phyloP scores from a whole-genome alignment of 106 monocot species.

The Platanthera zijinensis region DNA sequence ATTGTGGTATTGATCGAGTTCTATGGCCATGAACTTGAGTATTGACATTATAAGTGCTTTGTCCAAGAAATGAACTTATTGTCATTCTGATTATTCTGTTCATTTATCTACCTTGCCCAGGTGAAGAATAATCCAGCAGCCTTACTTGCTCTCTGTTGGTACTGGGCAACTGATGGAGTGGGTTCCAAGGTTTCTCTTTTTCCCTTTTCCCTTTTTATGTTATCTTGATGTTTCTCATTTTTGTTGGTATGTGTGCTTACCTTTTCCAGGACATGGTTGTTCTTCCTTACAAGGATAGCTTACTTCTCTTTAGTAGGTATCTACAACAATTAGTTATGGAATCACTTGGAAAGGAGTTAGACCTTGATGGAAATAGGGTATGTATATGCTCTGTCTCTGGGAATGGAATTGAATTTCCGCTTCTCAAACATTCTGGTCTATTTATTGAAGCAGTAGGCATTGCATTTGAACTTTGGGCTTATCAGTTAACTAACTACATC shows the following conservation, averaged over 20 bases:
- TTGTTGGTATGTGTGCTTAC: constrained; percentile 2
- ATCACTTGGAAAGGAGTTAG: constrained; percentile 96
- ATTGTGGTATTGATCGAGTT: constrained; percentile 54
- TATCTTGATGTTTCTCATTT: neutral
- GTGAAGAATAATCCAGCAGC: constrained; percentile 95
- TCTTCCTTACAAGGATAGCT: constrained; percentile 97
- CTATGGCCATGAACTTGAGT: neutral
- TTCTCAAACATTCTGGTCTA: neutral
- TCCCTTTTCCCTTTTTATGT: neutral
- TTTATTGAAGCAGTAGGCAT: neutral
- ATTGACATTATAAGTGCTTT: neutral
- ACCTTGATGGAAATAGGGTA: constrained; percentile 96
- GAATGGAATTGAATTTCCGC: neutral
- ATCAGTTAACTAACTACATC: neutral
- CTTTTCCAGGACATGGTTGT: constrained; percentile 94
- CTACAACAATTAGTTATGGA: constrained; percentile 99
- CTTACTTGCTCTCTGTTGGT: constrained; percentile 93
- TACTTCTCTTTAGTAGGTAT: constrained; percentile 93
- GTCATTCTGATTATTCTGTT: neutral
- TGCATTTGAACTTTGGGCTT: neutral
- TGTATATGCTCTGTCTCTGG: neutral
- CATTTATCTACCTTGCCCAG: constrained; percentile 25
- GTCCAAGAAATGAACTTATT: neutral
- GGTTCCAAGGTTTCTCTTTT: constrained; percentile 73
- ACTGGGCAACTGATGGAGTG: constrained; percentile 93